A percentile compares a stretch with the other conserved stretches of the same genome.
These are phyloP conservation scores for Bromus sterilis DNA, from an alignment of 176 grass and related monocot genomes.

Conservation along the genomic window DNA sequence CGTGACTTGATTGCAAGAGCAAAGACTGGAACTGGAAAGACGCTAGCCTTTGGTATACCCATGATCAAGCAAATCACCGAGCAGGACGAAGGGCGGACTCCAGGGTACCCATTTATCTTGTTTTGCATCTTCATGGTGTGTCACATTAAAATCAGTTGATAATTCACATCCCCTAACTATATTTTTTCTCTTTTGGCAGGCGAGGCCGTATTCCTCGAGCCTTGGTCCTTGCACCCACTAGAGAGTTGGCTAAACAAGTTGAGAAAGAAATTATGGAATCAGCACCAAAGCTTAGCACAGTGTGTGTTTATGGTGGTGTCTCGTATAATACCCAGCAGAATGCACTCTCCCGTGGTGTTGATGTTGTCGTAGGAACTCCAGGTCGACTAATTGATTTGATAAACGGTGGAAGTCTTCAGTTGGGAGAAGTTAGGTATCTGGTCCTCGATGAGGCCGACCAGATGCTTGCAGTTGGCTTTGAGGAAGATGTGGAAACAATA, in stretches of 20 bases:
- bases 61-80: constrained; percentile 86
- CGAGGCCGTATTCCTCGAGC: constrained; percentile 62
- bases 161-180: not conserved
- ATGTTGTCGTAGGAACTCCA: constrained; percentile 99
- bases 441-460: constrained; percentile 98
- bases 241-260: constrained; percentile 95
- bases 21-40: constrained; percentile 97
- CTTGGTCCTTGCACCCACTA: constrained; percentile 87
- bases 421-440: constrained; percentile 85
- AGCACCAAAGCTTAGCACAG: constrained; percentile 69
- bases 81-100: constrained; percentile 38
- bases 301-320: constrained; percentile 95
- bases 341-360: constrained; percentile 77
- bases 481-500: constrained; percentile 99
- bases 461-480: constrained; percentile 99
- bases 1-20: constrained; percentile 93
- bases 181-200: constrained; percentile 28
- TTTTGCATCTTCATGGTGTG: not conserved
- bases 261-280: constrained; percentile 99
- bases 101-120: constrained; percentile 37
- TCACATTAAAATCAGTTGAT: not conserved
- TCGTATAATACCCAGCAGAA: constrained; percentile 85
- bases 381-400: constrained; percentile 96
- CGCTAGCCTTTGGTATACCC: constrained; percentile 91
- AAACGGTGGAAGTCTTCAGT: constrained; percentile 55